Evolutionary conservation across 2,329 filamentous ascomycete species (phyloP), one percentile per base, ranked within the genome.

Genomic region (Acephala macrosclerotiorum): DNA sequence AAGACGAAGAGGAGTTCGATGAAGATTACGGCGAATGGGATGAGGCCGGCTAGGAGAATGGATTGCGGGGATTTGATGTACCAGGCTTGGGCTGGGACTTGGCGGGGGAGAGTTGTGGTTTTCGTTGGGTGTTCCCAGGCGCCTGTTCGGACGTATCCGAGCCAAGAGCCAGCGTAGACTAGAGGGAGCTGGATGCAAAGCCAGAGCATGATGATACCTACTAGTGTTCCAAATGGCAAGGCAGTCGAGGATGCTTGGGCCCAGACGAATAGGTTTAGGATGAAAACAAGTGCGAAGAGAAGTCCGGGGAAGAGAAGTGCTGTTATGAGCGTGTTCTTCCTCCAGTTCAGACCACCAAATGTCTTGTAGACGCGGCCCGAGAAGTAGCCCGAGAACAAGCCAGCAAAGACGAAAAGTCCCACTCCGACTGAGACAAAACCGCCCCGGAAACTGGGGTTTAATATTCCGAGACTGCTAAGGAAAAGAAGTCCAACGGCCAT

Each of bases 231-330:
- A 72, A 97, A 94, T 0, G 93, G 93, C 38, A 97, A 89, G 0
- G 93, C 93, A 1, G 93, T 96, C 77, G 91, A 94, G 12, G 92
- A 96, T 0, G 93, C 92, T 78, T 96, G 92, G 0, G 92, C 90
- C 93, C 93, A 97, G 65, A 96, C 92, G 75, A 96, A 96, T 11
- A 96, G 83, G 77, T 97, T 96, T 66, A 96, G 84, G 58, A 95
- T 84, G 79, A 96, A 93, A 40, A 94, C 81, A 35, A 91, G 83
- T 9, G 84, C 82, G 75, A 96, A 96, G 0, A 92, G 80, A 6
- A 96, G 83, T 1, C 93, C 93, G 0, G 93, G 93, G 75, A 96
- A 92, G 2, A 96, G 83, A 11, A 90, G 81, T 0, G 91, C 92
- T 3, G 93, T 96, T 75, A 92, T 83, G 33, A 95, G 75, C 1